Conservation (phyloP, 208 protist species). For the Polymyxa betae region DNA sequence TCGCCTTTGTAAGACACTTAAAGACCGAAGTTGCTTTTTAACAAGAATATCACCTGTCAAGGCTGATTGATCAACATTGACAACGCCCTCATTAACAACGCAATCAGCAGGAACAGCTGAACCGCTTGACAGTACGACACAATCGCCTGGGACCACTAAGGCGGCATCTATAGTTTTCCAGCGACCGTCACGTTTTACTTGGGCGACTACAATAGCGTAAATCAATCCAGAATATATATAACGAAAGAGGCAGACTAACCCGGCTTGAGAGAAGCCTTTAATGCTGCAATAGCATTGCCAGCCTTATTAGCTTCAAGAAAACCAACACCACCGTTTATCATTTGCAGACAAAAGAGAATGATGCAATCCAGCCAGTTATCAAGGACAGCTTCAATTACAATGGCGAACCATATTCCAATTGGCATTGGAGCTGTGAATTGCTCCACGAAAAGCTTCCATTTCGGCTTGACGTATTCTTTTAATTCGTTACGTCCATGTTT, state of each 20-base stretch:
- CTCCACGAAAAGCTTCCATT: constrained; percentile 61
- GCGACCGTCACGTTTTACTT: constrained; percentile 80
- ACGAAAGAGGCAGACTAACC: neutral
- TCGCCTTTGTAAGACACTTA: constrained; percentile 73
- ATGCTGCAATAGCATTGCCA: constrained; percentile 85
- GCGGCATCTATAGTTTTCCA: constrained; percentile 80
- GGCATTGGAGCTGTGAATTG: constrained; percentile 64
- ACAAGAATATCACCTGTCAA: constrained; percentile 6
- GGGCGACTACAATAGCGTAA: constrained; percentile 81
- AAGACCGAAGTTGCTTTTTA: too few species aligned
- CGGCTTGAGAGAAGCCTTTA: constrained; percentile 72
- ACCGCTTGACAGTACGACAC: constrained; percentile 84
- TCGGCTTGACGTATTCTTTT: constrained; percentile 64
- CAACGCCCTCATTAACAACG: constrained; percentile 72
- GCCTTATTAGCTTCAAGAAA: constrained; percentile 89
- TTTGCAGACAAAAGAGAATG: constrained; percentile 70
- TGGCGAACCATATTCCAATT: constrained; percentile 73
- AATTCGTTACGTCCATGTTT: constrained; percentile 69
- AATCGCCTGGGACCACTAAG: constrained; percentile 87
- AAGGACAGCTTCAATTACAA: constrained; percentile 71
- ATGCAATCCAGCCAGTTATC: constrained; percentile 72
- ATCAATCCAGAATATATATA: constrained; percentile 56
- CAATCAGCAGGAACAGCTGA: constrained; percentile 89
- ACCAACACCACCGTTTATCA: constrained; percentile 75
- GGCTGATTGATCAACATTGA: constrained; percentile 71